Percentiles rank a stretch among this genome's conserved stretches.
Evolutionary conservation across 352 stramenopile species (phyloP).

Genomic region (Phytophthora boehmeriae): DNA sequence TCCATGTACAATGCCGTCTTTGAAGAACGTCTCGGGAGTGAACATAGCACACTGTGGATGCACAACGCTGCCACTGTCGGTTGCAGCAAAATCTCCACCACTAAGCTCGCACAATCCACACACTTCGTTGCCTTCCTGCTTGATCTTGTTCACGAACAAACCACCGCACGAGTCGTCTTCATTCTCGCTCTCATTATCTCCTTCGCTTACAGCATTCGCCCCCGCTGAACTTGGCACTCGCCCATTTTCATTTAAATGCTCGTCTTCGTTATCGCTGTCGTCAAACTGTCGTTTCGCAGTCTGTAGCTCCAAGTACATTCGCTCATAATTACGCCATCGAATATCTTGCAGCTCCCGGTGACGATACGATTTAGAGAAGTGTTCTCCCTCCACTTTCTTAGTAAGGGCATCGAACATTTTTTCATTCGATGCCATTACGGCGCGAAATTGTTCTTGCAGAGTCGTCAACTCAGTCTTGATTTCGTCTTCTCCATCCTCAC

Average conservation of each 20-base stretch:
- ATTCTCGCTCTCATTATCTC: conserved; percentile 41
- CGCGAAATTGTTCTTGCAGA: conserved; percentile 54
- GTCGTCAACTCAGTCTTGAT: conserved; percentile 56
- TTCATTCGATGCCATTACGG: conserved; percentile 51
- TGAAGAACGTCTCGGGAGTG: conserved; percentile 85
- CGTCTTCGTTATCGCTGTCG: conserved; percentile 53
- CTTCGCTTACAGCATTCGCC: conserved; percentile 19
- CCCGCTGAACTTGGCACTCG: conserved; percentile 11
- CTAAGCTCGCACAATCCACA: conserved; percentile 78
- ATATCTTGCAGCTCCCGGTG: conserved; percentile 56
- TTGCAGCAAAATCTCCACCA: conserved; percentile 79
- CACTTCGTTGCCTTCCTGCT: conserved; percentile 70
- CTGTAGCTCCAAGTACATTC: conserved; percentile 70
- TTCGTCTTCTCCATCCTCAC: conserved; percentile 45
- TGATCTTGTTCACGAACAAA: conserved; percentile 81
- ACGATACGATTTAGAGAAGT: conserved; percentile 53
- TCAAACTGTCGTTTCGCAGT: conserved; percentile 51
- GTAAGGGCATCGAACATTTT: conserved; percentile 42
- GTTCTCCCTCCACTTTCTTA: conserved; percentile 48
- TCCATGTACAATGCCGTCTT: conserved; percentile 66
- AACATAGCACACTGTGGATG: conserved; percentile 86
- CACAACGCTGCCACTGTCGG: conserved; percentile 59
- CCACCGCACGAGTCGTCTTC: conserved; percentile 70
- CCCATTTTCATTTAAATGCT: not conserved
- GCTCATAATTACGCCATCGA: conserved; percentile 60